Base-by-base conservation (phyloP, 495 filamentous ascomycete species). In the Penicillium diatomitis region DNA sequence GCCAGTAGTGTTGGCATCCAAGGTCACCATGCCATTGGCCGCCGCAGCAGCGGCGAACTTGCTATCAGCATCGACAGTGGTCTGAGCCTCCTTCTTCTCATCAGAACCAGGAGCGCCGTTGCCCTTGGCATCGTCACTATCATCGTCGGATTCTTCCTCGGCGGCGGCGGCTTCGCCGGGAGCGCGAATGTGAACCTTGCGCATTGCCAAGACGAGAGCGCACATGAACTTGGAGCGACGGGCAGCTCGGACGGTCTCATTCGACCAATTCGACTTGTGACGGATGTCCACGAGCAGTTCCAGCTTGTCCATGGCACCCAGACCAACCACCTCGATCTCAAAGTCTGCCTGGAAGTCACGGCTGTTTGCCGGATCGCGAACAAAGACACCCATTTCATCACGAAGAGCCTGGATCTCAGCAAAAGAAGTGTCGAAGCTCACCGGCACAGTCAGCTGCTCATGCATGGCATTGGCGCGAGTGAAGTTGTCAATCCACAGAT, bases 151-250 rank as follows among this genome's bases (percentile, higher is more conserved):
- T 31, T 80, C 74, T 3, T 75, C 71, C 46, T 90, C 82, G 3
- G 79, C 81, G 50, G 73, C 74, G 38, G 83, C 86, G 34, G 79
- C 86, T 20, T 20, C 20, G 30, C 87, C 90, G 50, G 91, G 90
- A 28, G 67, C 81, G 56, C 90, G 83, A 60, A 98, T 94, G 4
- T 88, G 89, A 10, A 98, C 78, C 65, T 82, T 85, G 66, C 87
- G 85, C 34, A 96, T 73, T 6, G 92, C 90, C 7, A 89, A 69
- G 5, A 95, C 83, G 37, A 98, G 75, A 3, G 92, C 92, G 58
- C 90, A 95, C 82, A 97, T 92, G 71, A 98, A 96, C 65, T 95
- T 96, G 58, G 87, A 92, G 46, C 90, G 84, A 38, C 92, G 83
- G 10, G 86, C 77, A 27, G 85, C 81, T 27, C 91, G 84, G 36